These are phyloP conservation scores for Aristolochia californica DNA, from an alignment of 164 flowering plant species.

Conservation along the genomic window DNA sequence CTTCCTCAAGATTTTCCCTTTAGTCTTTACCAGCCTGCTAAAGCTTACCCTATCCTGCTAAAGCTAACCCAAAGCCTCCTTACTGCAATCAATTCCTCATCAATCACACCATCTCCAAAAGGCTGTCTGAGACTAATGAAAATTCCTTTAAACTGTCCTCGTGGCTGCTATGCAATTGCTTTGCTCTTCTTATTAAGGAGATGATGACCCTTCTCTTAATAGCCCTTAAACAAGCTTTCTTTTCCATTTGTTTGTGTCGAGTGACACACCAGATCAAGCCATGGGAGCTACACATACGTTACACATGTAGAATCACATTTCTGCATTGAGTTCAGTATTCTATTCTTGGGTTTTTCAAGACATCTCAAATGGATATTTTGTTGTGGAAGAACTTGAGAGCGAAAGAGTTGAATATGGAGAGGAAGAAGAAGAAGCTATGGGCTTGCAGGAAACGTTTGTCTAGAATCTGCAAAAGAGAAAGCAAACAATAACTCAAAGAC, in stretches of 20 bases:
- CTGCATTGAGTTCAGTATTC: too few relatives aligned
- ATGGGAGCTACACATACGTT: too few relatives aligned
- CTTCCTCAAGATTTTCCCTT: constrained; percentile 8
- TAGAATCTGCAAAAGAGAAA: constrained; percentile 73
- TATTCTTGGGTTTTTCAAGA: too few relatives aligned
- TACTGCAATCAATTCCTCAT: not conserved
- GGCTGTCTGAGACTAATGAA: not conserved
- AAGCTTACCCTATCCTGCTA: constrained; percentile 2
- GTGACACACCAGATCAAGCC: too few relatives aligned
- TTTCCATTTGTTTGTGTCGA: too few relatives aligned
- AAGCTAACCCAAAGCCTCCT: not conserved
- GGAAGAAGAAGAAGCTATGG: constrained; percentile 6
- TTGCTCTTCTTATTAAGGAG: too few relatives aligned
- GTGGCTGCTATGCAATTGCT: not conserved
- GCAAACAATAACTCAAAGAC: constrained; percentile 42
- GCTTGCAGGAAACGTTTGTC: constrained; percentile 73
- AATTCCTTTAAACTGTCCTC: too few relatives aligned
- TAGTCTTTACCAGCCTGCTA: constrained; percentile 6
- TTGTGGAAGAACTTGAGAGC: not conserved
- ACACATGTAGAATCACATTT: too few relatives aligned
- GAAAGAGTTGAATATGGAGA: not conserved
- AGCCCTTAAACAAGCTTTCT: too few relatives aligned
- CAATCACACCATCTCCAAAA: not conserved
- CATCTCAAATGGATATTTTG: too few relatives aligned
- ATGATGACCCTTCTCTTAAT: too few relatives aligned